phyloP scores from a whole-genome alignment of 768 basidiomycete genomes.

The Naganishia antarctica region DNA sequence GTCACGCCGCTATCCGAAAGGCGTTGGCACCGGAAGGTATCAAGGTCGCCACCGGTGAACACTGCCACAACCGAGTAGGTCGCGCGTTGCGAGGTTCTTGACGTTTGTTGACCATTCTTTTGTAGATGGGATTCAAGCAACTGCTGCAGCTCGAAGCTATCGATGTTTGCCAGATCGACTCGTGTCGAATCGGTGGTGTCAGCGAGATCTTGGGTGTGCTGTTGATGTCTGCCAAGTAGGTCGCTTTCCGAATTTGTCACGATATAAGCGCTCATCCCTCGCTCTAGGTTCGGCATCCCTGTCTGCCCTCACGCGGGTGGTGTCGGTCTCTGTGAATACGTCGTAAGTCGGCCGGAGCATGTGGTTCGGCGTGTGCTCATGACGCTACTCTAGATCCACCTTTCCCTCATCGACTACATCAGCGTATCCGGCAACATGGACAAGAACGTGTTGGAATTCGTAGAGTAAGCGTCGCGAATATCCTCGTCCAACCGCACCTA shows the following conservation, averaged over 20 bases:
- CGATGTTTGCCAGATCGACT: slow-evolving; percentile 92
- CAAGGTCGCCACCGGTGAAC: slow-evolving; percentile 89
- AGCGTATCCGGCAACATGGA: slow-evolving; percentile 86
- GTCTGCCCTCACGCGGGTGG: slow-evolving; percentile 94
- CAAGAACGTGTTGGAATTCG: slow-evolving; percentile 73
- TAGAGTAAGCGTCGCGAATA: slow-evolving; percentile 33
- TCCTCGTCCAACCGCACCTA: background rate
- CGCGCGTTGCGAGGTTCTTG: too few species aligned
- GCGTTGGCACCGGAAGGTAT: slow-evolving; percentile 73
- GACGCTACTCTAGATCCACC: slow-evolving; percentile 50
- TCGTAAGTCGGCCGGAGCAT: slow-evolving; percentile 53
- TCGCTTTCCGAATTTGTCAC: background rate
- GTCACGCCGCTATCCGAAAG: slow-evolving; percentile 57
- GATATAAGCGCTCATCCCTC: too few species aligned
- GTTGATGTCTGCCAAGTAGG: slow-evolving; percentile 76
- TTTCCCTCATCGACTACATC: slow-evolving; percentile 81
- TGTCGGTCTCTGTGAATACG: slow-evolving; percentile 87
- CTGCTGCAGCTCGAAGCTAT: slow-evolving; percentile 80
- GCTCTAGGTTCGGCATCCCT: slow-evolving; percentile 61
- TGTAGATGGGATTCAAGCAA: slow-evolving; percentile 82
- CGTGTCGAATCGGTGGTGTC: slow-evolving; percentile 86
- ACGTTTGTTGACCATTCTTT: background rate
- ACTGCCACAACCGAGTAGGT: slow-evolving; percentile 68
- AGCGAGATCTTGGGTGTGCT: slow-evolving; percentile 86
- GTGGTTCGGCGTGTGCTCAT: background rate